Conservation (phyloP, 2,329 filamentous ascomycete species). For the Cyclaneusma minus region DNA sequence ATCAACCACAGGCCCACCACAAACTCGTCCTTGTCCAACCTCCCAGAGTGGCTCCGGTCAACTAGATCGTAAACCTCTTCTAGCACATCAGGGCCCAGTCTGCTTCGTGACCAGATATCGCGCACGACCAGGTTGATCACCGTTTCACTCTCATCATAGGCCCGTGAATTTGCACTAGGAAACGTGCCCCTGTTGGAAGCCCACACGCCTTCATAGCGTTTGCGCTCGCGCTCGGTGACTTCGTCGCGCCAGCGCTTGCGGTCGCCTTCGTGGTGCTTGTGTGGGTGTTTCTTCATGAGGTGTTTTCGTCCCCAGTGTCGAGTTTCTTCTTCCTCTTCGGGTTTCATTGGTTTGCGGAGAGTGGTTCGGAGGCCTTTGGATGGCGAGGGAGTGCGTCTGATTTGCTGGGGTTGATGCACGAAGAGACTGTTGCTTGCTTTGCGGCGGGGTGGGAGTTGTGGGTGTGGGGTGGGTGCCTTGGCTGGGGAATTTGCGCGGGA, state of each 20-base stretch:
- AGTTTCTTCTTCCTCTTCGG: constrained; percentile 37
- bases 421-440: constrained; percentile 16
- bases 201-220: constrained; percentile 73
- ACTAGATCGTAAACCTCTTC: constrained; percentile 68
- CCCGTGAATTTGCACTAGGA: constrained; percentile 6
- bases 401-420: constrained; percentile 23
- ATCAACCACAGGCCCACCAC: constrained; percentile 74
- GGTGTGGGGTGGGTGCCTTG: constrained; percentile 7
- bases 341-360: constrained; percentile 36
- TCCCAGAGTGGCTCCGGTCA: constrained; percentile 36
- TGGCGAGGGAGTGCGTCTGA: constrained; percentile 24
- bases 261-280: constrained; percentile 60
- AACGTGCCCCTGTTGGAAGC: constrained; percentile 59
- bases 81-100: constrained; percentile 51
- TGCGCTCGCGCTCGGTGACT: constrained; percentile 57
- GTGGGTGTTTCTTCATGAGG: constrained; percentile 48
- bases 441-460: constrained; percentile 19
- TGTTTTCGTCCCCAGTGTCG: constrained; percentile 37
- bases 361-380: constrained; percentile 46
- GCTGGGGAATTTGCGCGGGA: constrained; percentile 30
- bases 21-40: constrained; percentile 54
- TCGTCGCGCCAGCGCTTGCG: constrained; percentile 64
- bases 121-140: constrained; percentile 54
- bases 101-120: constrained; percentile 61
- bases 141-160: constrained; percentile 22